Evolutionary conservation across 805 yeast species (phyloP), one percentile per base, ranked within the genome.

Genomic region (Nakazawaea populi): DNA sequence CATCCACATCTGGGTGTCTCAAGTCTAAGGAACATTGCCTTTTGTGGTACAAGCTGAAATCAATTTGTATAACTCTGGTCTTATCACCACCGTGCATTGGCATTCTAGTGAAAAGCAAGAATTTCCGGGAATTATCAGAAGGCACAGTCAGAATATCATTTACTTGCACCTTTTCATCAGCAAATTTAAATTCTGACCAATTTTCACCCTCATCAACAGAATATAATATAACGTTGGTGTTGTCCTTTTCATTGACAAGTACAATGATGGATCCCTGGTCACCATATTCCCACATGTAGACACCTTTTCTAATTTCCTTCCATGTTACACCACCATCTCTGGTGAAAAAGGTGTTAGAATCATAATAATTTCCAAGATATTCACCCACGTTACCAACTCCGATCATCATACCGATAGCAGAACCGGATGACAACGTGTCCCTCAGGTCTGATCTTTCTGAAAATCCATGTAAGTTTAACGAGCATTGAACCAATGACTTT

Each of bases 231-330:
- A 67, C 67, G 52, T 87, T 74, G 1, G 96, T 86, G 27, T 73
- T 70, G 32, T 77, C 82, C 28, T 69, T 70, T 4, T 79, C 82
- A 44, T 83, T 76, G 3, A 85, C 91, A 44, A 90, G 63, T 1
- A 87, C 89, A 49, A 91, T 69, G 38, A 91, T 76, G 2, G 95
- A 85, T 10, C 97, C 97, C 55, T 88, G 85, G 65, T 91, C 97
- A 58, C 97, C 97, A 65, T 76, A 91, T 67, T 89, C 97, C 97
- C 97, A 91, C 79, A 84, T 83, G 60, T 79, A 77, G 1, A 83
- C 79, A 4, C 92, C 91, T 54, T 83, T 79, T 55, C 70, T 75
- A 30, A 90, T 72, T 66, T 87, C 94, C 49, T 66, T 78, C 97
- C 97, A 91, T 6, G 89, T 77, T 28, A 80, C 69, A 49, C 97